phyloP scores from a whole-genome alignment of 169 alveolate genomes.

The Eimeria necatrix region DNA sequence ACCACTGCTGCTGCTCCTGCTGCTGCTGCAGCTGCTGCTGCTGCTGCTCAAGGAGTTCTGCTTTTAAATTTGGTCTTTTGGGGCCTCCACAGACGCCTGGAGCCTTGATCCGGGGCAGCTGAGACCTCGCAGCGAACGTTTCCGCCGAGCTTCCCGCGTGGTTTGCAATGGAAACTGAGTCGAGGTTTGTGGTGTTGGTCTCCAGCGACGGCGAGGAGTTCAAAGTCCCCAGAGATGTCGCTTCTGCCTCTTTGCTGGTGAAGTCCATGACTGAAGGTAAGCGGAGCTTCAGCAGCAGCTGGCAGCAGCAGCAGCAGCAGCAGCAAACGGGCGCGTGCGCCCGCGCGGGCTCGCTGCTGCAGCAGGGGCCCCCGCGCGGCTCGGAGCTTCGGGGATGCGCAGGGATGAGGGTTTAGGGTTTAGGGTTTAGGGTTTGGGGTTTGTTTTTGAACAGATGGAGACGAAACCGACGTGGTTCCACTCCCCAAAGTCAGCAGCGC shows the following conservation, averaged over 20 bases:
- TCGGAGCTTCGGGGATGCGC: too few species aligned
- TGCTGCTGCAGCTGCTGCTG: too few species aligned
- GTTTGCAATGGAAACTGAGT: slow-evolving; percentile 34
- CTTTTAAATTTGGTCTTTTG: too few species aligned
- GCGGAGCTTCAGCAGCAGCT: neutral
- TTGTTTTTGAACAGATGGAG: slow-evolving; percentile 87
- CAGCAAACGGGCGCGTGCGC: neutral
- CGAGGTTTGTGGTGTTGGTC: slow-evolving; percentile 46
- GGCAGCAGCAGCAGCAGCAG: neutral
- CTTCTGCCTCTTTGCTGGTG: slow-evolving; percentile 91
- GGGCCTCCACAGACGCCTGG: too few species aligned
- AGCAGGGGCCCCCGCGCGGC: too few species aligned
- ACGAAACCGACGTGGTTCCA: slow-evolving; percentile 95
- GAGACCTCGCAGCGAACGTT: too few species aligned
- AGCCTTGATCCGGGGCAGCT: too few species aligned
- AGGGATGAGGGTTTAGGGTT: too few species aligned
- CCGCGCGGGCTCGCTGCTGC: neutral
- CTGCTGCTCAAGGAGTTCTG: too few species aligned
- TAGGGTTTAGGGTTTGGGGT: neutral
- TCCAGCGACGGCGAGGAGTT: slow-evolving; percentile 90
- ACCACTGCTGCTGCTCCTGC: neutral
- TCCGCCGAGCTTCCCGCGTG: neutral
- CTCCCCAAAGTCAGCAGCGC: slow-evolving; percentile 94
- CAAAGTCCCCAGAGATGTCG: slow-evolving; percentile 91
- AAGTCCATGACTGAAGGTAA: slow-evolving; percentile 94